Evolutionary conservation across 1,284 basidiomycete species (phyloP).

Genomic region (Cystobasidiaceae sp.): DNA sequence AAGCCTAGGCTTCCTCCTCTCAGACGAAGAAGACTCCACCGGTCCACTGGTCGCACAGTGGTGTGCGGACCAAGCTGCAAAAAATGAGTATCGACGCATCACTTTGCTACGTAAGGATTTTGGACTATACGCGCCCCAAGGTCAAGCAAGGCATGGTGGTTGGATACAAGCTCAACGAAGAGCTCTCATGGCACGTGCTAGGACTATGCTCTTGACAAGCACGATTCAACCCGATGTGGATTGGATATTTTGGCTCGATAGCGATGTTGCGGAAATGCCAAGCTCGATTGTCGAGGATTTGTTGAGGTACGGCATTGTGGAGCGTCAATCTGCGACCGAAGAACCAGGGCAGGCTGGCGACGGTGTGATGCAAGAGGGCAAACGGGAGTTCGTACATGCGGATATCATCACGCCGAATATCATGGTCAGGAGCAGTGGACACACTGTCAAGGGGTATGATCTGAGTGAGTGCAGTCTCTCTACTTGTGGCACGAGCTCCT

Average conservation of each 20-base stretch:
- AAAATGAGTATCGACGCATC: constrained; percentile 24
- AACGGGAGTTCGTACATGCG: constrained; percentile 9
- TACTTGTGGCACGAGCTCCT: not conserved
- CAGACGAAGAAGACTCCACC: constrained; percentile 34
- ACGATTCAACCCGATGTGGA: constrained; percentile 31
- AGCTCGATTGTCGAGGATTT: constrained; percentile 33
- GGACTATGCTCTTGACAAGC: constrained; percentile 32
- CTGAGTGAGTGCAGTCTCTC: not conserved
- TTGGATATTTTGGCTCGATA: constrained; percentile 37
- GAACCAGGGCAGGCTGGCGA: no score
- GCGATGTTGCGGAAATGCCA: constrained; percentile 28
- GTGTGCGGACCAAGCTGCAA: not conserved
- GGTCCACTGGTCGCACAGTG: constrained; percentile 15
- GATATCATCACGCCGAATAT: constrained; percentile 35
- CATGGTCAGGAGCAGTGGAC: not conserved
- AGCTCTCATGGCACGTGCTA: constrained; percentile 34
- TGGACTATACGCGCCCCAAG: constrained; percentile 19
- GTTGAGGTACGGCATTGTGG: constrained; percentile 29
- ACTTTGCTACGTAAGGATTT: constrained; percentile 34
- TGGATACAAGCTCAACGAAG: constrained; percentile 32
- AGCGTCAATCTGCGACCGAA: no score
- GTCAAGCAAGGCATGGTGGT: constrained; percentile 25
- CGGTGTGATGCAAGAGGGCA: no score
- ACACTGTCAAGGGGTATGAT: constrained; percentile 17
- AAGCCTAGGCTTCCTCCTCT: constrained; percentile 32